Evolutionary conservation across 352 stramenopile species (phyloP).

Genomic region (Globisporangium okanoganense): DNA sequence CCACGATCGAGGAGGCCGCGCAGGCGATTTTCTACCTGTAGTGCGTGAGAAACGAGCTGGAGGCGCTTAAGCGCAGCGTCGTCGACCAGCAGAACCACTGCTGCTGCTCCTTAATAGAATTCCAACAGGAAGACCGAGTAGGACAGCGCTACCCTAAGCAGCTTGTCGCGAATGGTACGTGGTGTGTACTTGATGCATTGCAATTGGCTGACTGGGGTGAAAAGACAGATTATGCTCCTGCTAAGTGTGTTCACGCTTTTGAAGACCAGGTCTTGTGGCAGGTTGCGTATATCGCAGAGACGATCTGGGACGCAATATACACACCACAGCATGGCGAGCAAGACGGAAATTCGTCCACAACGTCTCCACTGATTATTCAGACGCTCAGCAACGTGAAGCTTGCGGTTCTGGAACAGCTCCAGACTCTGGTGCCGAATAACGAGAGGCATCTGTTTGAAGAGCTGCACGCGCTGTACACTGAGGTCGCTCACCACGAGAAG

Average conservation of each 20-base stretch:
- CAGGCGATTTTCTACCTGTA: conserved; percentile 15
- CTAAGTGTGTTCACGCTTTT: not conserved
- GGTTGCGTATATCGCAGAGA: conserved; percentile 17
- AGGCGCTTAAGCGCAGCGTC: not conserved
- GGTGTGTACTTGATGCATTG: not conserved
- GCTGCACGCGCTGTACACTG: conserved; percentile 26
- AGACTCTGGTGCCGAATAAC: conserved; percentile 12
- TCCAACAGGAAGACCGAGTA: not conserved
- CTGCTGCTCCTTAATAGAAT: not conserved
- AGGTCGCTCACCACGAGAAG: conserved; percentile 14
- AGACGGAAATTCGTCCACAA: not conserved
- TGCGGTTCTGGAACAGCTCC: conserved; percentile 18
- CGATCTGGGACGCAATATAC: conserved; percentile 16
- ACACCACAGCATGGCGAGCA: not conserved
- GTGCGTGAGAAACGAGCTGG: conserved; percentile 3
- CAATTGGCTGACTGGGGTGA: not conserved
- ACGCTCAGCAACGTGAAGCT: conserved; percentile 14
- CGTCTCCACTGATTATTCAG: not conserved
- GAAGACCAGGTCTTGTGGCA: conserved; percentile 24
- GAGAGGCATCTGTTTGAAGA: conserved; percentile 26
- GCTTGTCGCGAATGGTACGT: not conserved
- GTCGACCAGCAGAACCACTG: not conserved
- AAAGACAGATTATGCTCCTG: not conserved
- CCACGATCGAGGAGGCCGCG: conserved; percentile 29
- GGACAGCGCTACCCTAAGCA: not conserved